A percentile compares a stretch with the other conserved stretches of the same genome.
These are phyloP conservation scores for Cladorrhinum sp. DNA, from an alignment of 2,329 filamentous ascomycete genomes.

Conservation along the genomic window DNA sequence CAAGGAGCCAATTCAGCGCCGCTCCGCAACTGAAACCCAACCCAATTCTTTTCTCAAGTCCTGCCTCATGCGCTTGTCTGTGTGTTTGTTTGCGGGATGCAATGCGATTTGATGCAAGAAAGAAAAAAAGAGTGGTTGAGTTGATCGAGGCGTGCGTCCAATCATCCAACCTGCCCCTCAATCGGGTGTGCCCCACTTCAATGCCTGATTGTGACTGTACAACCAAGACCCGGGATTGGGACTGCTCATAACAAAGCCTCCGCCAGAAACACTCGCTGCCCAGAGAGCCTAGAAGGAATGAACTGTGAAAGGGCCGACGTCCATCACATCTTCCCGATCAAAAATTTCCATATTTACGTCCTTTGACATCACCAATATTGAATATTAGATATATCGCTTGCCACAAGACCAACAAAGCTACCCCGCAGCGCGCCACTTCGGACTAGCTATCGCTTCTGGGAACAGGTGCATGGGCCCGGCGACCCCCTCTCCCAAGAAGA, in stretches of 20 bases:
- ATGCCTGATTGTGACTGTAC: background rate
- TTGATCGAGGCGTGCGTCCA: background rate
- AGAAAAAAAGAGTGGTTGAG: background rate
- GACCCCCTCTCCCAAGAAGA: conserved; percentile 2
- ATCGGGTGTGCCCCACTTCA: background rate
- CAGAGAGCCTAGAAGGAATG: background rate
- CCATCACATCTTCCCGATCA: background rate
- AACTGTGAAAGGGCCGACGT: background rate
- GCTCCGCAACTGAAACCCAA: background rate
- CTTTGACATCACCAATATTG: background rate
- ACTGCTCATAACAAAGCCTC: background rate
- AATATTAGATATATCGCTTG: background rate
- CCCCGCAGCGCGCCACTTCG: conserved; percentile 7
- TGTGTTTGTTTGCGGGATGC: conserved; percentile 2
- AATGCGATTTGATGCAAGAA: background rate
- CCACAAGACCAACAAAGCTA: background rate
- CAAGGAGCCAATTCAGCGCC: background rate
- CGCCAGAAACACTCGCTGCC: background rate
- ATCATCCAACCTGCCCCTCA: conserved; percentile 3
- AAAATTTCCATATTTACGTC: background rate
- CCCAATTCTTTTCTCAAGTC: background rate
- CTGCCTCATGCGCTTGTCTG: background rate
- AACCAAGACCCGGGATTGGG: background rate
- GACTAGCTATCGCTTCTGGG: conserved; percentile 7
- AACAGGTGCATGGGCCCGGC: conserved; percentile 4